Conservation (phyloP, 371 early-diverging fungal genomes). For the Rhizopus arrhizus region DNA sequence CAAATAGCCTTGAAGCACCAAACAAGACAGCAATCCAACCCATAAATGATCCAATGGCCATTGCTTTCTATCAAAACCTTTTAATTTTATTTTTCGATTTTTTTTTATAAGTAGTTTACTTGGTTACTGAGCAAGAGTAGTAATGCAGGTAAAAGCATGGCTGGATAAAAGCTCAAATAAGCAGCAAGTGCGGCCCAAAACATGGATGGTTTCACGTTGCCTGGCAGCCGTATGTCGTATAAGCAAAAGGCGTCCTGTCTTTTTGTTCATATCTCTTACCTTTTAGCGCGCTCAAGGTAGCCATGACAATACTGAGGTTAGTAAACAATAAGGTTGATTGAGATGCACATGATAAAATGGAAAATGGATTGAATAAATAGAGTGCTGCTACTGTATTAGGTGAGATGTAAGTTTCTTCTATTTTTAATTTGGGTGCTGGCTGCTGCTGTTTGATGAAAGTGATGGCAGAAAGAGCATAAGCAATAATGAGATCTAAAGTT, state of each 20-base stretch:
- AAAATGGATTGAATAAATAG: constrained; percentile 86
- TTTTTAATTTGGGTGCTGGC: constrained; percentile 19
- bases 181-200: constrained; percentile 74
- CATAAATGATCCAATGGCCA: constrained; percentile 5
- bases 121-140: constrained; percentile 37
- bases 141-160: constrained; percentile 76
- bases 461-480: constrained; percentile 55
- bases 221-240: background rate
- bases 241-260: background rate
- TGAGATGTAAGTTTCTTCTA: constrained; percentile 30
- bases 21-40: constrained; percentile 53
- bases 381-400: constrained; percentile 54
- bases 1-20: constrained; percentile 57
- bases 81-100: no score
- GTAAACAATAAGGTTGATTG: constrained; percentile 76
- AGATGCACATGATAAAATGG: constrained; percentile 74
- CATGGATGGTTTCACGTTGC: constrained; percentile 46
- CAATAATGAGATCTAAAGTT: constrained; percentile 65
- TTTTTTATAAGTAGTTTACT: background rate
- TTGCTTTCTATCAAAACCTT: background rate
- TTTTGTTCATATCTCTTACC: constrained; percentile 36
- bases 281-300: constrained; percentile 66
- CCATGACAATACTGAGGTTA: constrained; percentile 68
- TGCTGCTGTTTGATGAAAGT: constrained; percentile 47
- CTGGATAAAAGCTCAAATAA: constrained; percentile 83